Percentiles rank a stretch among this genome's conserved stretches.
Evolutionary conservation across 1,284 basidiomycete genomes (phyloP).

Genomic region (Puccinia hordei): DNA sequence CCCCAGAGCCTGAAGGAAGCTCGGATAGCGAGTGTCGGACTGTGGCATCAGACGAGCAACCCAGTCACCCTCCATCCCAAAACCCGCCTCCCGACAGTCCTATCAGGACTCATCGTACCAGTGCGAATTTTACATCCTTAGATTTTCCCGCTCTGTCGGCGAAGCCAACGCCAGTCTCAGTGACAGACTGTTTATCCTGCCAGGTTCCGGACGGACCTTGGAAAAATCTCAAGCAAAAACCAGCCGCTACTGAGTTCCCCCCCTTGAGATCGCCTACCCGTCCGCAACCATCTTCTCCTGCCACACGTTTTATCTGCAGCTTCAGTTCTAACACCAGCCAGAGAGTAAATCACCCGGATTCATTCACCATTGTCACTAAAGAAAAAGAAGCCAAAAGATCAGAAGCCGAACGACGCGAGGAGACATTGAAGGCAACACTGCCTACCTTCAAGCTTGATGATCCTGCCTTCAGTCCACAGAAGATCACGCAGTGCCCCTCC

Average conservation of each 20-base stretch:
- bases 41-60: neutral
- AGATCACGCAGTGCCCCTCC: conserved; percentile 25
- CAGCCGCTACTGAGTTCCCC: neutral
- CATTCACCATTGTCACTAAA: neutral
- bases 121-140: neutral
- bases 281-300: neutral
- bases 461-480: neutral
- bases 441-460: conserved; percentile 16
- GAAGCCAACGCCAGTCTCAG: neutral
- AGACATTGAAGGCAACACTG: neutral
- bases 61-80: neutral
- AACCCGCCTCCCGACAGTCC: neutral
- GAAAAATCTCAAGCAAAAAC: neutral
- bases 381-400: conserved; percentile 5
- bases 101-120: neutral
- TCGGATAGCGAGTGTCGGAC: neutral
- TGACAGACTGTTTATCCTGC: neutral
- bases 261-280: neutral
- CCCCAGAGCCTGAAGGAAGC: neutral
- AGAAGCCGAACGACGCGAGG: neutral
- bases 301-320: conserved; percentile 5
- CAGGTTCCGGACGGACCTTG: neutral
- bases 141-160: neutral
- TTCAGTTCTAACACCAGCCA: neutral
- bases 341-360: neutral